Evolutionary conservation across 2,329 filamentous ascomycete genomes (phyloP).

Genomic region (Cordyceps cateniannulata): DNA sequence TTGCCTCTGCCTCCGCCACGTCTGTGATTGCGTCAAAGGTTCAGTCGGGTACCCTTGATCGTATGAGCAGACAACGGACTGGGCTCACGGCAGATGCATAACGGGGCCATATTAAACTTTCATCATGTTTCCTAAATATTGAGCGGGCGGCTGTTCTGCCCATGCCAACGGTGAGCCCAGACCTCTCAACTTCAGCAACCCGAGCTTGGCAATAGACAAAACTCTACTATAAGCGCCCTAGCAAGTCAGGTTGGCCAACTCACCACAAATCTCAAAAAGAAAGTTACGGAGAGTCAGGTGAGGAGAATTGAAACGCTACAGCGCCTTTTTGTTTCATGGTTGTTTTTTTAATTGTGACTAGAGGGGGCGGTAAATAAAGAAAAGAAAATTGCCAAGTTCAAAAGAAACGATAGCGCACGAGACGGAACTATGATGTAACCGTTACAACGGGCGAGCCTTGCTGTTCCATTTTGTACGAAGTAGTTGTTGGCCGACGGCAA

Average conservation of each 20-base stretch:
- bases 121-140: background rate
- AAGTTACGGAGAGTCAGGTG: no score
- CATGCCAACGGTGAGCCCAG: background rate
- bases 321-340: no score
- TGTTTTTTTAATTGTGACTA: no score
- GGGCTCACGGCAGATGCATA: background rate
- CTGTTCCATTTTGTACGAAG: no score
- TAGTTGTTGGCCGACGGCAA: background rate
- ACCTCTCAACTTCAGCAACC: background rate
- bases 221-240: no score
- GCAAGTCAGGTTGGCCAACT: no score
- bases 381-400: background rate
- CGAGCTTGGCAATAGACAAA: background rate
- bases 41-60: no score
- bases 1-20: background rate
- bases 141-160: no score
- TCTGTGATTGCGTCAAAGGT: background rate
- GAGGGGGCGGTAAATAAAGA: background rate
- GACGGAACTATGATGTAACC: background rate
- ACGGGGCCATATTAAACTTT: background rate
- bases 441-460: background rate
- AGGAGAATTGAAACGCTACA: no score
- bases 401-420: background rate
- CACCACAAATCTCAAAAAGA: no score
- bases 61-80: background rate